These are phyloP conservation scores for Mortierella sp. DNA, from an alignment of 371 early-diverging fungal species.

Conservation along the genomic window DNA sequence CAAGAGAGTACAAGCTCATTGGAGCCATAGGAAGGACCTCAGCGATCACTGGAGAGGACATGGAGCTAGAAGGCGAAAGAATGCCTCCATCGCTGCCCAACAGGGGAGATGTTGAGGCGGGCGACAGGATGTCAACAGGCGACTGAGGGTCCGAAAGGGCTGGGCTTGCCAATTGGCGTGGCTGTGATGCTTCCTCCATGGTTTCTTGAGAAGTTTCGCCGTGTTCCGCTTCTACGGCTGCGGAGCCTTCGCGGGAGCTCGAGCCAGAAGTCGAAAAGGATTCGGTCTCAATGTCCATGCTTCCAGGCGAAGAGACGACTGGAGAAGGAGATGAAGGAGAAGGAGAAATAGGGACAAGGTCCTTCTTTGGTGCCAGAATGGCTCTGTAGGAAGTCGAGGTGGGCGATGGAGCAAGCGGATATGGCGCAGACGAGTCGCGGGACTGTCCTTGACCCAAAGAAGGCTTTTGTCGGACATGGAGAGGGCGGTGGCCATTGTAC, in stretches of 20 bases:
- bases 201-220: too few relatives aligned
- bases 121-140: slow-evolving; percentile 1
- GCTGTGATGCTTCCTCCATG: too few relatives aligned
- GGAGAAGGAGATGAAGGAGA: slow-evolving; percentile 10
- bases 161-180: background rate
- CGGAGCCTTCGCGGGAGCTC: background rate
- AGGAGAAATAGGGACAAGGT: too few relatives aligned
- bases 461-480: slow-evolving; percentile 68
- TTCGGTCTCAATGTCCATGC: slow-evolving; percentile 22
- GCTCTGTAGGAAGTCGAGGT: slow-evolving; percentile 12
- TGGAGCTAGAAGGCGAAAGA: slow-evolving; percentile 27
- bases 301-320: slow-evolving; percentile 14
- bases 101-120: slow-evolving; percentile 18
- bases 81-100: slow-evolving; percentile 18
- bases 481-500: slow-evolving; percentile 77
- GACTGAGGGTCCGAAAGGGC: background rate
- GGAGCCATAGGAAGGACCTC: slow-evolving; percentile 9
- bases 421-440: slow-evolving; percentile 36
- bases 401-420: slow-evolving; percentile 13
- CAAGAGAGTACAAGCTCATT: slow-evolving; percentile 15
- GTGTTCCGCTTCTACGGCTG: background rate
- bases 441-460: slow-evolving; percentile 31
- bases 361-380: slow-evolving; percentile 29
- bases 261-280: slow-evolving; percentile 1
- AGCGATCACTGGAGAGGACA: slow-evolving; percentile 28